Conservation (phyloP, 306 rosid species). For the Cucurbita maxima region DNA sequence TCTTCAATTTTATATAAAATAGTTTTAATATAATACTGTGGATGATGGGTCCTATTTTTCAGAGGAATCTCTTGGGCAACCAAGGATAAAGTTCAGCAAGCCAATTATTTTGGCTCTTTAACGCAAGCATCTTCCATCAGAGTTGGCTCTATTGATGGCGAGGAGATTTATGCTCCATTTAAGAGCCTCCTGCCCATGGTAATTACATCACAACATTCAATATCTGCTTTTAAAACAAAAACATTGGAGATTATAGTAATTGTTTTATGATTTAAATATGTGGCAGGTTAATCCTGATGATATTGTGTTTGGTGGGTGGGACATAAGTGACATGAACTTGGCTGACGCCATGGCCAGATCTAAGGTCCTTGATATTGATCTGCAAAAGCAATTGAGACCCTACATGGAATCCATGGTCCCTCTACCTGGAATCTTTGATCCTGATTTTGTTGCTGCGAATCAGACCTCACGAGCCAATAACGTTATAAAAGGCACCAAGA, state of each 20-base stretch:
- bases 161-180: constrained; percentile 89
- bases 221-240: not conserved
- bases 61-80: constrained; percentile 99
- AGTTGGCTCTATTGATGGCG: constrained; percentile 87
- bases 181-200: constrained; percentile 97
- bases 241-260: not conserved
- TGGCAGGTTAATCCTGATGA: constrained; percentile 87
- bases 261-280: not conserved
- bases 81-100: constrained; percentile 85
- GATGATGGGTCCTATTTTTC: constrained; percentile 3
- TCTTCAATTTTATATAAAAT: not conserved
- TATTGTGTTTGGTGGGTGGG: constrained; percentile 96
- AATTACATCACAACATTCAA: not conserved
- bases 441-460: constrained; percentile 94
- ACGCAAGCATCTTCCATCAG: constrained; percentile 90
- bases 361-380: constrained; percentile 82
- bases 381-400: constrained; percentile 93
- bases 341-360: constrained; percentile 97
- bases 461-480: constrained; percentile 84
- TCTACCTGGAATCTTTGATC: constrained; percentile 84
- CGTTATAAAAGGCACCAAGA: constrained; percentile 75
- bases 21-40: not conserved
- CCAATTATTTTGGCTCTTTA: constrained; percentile 84
- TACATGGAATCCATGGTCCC: constrained; percentile 97
- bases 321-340: constrained; percentile 82